These are phyloP conservation scores for Aspergillus carbonarius DNA, from an alignment of 2,329 filamentous ascomycete genomes.

Conservation along the genomic window DNA sequence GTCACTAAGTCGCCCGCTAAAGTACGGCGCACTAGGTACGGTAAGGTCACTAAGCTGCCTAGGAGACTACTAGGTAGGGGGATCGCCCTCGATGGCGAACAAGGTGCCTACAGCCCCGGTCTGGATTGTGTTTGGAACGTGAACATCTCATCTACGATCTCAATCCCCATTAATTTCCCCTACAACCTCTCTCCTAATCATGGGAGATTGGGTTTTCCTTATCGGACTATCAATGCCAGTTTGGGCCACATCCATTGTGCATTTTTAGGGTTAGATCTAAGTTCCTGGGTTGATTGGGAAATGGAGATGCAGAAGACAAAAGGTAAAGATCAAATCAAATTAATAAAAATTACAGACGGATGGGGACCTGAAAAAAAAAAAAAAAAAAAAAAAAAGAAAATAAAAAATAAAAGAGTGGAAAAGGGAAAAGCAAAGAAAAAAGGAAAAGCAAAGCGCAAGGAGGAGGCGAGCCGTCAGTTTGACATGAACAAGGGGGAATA, in stretches of 20 bases:
- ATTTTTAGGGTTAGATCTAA: constrained; percentile 3
- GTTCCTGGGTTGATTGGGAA: not conserved
- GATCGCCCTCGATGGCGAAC: constrained; percentile 6
- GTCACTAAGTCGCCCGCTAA: not conserved
- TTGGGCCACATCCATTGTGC: constrained; percentile 1
- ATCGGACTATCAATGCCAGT: constrained; percentile 6
- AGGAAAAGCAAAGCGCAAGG: not conserved
- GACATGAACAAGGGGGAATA: constrained; percentile 11
- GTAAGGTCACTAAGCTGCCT: not conserved
- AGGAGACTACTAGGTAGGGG: not conserved
- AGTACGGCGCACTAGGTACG: constrained; percentile 1
- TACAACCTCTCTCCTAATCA: not conserved
- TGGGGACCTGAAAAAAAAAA: not conserved
- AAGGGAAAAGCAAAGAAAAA: not conserved
- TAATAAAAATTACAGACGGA: not conserved
- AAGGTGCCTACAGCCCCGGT: not conserved
- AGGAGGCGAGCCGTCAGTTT: constrained; percentile 9
- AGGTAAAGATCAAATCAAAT: not conserved
- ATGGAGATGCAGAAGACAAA: not conserved
- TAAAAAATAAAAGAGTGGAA: not conserved
- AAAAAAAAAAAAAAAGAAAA: not conserved
- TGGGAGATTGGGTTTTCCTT: not conserved
- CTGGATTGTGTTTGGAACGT: not conserved
- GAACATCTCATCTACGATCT: not conserved
- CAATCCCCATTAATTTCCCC: not conserved